phyloP scores from a whole-genome alignment of 176 grass and related monocot species.

The Tillandsia fasciculata region DNA sequence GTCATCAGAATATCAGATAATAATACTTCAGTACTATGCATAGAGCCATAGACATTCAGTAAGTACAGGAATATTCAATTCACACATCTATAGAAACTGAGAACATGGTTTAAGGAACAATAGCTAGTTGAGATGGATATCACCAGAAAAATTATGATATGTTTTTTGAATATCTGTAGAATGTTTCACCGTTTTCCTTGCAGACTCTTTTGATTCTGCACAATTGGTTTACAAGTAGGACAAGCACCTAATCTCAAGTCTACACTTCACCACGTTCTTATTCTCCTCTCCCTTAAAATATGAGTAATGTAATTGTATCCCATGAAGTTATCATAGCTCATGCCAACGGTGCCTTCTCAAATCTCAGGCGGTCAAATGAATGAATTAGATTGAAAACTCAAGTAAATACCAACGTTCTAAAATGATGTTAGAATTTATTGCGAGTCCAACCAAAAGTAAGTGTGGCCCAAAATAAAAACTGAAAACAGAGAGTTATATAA shows the following conservation, averaged over 20 bases:
- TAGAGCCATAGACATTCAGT: background rate
- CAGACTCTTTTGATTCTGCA: background rate
- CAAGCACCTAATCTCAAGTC: background rate
- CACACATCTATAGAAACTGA: background rate
- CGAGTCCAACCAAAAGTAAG: too few relatives aligned
- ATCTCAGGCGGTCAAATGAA: too few relatives aligned
- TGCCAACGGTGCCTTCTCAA: too few relatives aligned
- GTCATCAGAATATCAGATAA: background rate
- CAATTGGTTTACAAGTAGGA: background rate
- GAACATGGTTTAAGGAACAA: background rate
- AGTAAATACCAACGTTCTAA: too few relatives aligned
- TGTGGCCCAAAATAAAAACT: too few relatives aligned
- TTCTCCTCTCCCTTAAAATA: too few relatives aligned
- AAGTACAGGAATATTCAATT: background rate
- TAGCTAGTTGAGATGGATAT: background rate
- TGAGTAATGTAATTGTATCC: too few relatives aligned
- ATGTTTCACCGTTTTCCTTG: background rate
- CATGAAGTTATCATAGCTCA: too few relatives aligned
- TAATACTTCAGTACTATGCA: background rate
- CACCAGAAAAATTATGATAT: background rate
- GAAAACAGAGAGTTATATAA: too few relatives aligned
- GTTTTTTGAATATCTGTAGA: background rate
- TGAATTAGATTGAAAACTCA: too few relatives aligned
- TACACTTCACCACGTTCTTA: too few relatives aligned
- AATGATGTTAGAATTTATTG: too few relatives aligned